Percentiles rank a stretch among this genome's conserved stretches.
Conservation (phyloP, 148 eudicot genomes). For the Vaccinium macrocarpon region DNA sequence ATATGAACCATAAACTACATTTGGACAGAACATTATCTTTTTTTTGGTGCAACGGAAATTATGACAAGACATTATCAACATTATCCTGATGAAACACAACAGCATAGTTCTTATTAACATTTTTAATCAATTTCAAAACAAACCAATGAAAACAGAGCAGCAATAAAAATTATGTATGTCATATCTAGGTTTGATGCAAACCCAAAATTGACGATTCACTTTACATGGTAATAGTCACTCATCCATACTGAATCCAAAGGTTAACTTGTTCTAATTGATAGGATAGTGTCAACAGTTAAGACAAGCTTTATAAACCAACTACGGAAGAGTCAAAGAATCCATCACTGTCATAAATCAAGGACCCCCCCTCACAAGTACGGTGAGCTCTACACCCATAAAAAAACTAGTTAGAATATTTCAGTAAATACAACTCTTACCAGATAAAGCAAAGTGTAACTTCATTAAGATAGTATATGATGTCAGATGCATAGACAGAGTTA, state of each 20-base stretch:
- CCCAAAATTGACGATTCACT: not conserved
- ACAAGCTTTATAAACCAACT: slow-evolving; percentile 2
- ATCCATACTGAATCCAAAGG: not conserved
- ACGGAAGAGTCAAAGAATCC: not conserved
- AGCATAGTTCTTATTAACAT: not conserved
- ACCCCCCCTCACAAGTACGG: not conserved
- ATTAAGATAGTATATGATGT: not conserved
- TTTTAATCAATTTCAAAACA: not conserved
- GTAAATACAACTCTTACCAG: not conserved
- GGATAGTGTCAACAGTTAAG: not conserved
- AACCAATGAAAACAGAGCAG: not conserved
- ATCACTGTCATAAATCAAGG: not conserved
- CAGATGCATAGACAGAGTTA: not conserved
- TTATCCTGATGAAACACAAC: not conserved
- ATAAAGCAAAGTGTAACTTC: not conserved
- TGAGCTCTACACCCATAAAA: not conserved
- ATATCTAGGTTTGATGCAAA: not conserved
- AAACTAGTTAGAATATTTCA: not conserved
- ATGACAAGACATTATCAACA: not conserved
- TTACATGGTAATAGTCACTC: not conserved
- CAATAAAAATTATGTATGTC: not conserved
- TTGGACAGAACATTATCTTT: not conserved
- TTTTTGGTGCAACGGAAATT: too few species aligned
- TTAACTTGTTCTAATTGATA: not conserved
- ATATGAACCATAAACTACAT: not conserved